Base-by-base conservation (phyloP, 331 rosid genomes). In the Saraca asoca region DNA sequence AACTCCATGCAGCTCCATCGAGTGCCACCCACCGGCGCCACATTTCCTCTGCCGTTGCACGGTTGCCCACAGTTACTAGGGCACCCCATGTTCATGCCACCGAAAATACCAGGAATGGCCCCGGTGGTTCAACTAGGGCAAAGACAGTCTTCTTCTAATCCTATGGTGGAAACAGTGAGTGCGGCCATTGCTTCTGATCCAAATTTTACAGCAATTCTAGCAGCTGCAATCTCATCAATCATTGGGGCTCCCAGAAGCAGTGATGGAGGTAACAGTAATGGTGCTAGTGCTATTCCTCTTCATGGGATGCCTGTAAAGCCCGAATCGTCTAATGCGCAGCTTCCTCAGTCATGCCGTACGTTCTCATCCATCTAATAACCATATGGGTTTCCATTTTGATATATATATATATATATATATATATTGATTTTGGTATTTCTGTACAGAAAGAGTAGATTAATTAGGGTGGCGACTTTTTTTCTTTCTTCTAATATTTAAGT, bases 151-250 rank as follows among this genome's bases (percentile, higher is more conserved):
- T 46, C 71, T 0, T 52, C 74, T 24, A 24, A 24, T 24, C 3
- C 31, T 5, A 35, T 67, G 75, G 79, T 74, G 0, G 80, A 80
- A 9, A 62, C 82, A 2, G 64, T 79, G 37, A 72, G 33, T 41
- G 84, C 84, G 42, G 86, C 89, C 58, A 85, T 85, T 58, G 78
- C 82, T 49, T 79, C 85, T 0, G 82, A 85, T 72, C 86, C 89
- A 0, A 85, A 85, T 19, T 78, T 85, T 66, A 79, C 79, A 9
- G 70, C 82, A 12, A 86, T 72, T 0, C 68, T 85, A 54, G 82
- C 81, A 0, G 80, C 85, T 0, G 84, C 87, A 0, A 74, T 85
- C 11, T 55, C 80, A 0, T 65, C 87, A 7, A 56, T 81, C 31
- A 64, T 85, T 16, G 80, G 71, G 1, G 54, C 74, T 33, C 75